phyloP scores from a whole-genome alignment of 805 yeast species.

The Zygosaccharomyces siamensis region DNA sequence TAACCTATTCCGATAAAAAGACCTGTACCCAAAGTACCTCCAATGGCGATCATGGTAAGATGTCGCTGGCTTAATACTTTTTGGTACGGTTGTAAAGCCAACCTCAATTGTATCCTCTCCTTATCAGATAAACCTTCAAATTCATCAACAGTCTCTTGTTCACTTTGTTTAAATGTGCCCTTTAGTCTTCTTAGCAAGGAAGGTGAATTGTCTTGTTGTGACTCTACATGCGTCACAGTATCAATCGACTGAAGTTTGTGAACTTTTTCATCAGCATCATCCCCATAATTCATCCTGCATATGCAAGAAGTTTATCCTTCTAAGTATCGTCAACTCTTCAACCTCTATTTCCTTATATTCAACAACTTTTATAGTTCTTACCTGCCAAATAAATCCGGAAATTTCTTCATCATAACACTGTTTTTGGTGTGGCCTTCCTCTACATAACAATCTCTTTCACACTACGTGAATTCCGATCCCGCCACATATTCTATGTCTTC shows the following conservation, averaged over 20 bases:
- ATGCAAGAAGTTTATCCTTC: neutral
- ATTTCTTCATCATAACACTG: neutral
- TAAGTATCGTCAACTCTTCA: neutral
- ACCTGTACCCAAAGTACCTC: constrained; percentile 34
- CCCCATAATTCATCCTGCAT: neutral
- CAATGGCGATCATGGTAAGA: constrained; percentile 31
- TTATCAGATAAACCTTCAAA: constrained; percentile 8
- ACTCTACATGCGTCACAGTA: constrained; percentile 1
- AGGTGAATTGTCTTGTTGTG: constrained; percentile 1
- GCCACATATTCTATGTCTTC: neutral
- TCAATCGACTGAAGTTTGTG: constrained; percentile 6
- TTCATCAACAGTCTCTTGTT: constrained; percentile 3
- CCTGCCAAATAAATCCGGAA: neutral
- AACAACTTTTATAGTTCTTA: neutral
- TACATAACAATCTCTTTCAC: neutral
- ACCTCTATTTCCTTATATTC: neutral
- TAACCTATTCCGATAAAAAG: constrained; percentile 30
- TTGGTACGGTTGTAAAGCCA: constrained; percentile 20
- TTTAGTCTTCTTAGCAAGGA: constrained; percentile 6
- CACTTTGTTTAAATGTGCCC: constrained; percentile 7
- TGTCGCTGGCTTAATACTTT: constrained; percentile 26
- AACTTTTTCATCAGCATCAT: neutral
- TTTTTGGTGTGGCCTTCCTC: neutral
- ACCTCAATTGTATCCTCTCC: constrained; percentile 10
- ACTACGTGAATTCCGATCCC: neutral